Evolutionary conservation across 23 red algal genomes (phyloP).

Genomic region (Gracilaria caudata): DNA sequence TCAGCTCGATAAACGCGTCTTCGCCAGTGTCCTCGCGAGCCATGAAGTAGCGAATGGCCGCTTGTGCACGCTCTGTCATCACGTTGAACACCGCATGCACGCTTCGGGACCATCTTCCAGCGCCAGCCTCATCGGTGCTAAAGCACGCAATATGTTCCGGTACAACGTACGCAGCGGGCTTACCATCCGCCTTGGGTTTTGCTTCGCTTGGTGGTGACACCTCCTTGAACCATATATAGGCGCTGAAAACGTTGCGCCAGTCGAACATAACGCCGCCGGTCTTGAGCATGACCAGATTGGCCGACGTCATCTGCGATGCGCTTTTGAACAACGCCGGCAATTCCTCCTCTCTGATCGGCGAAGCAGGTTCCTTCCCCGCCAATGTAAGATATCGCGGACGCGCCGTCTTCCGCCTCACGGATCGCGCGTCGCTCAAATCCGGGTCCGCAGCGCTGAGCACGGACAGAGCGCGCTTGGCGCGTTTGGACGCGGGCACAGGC

Average conservation of each 20-base stretch:
- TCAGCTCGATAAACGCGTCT: conserved; percentile 45
- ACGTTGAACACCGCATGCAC: conserved; percentile 62
- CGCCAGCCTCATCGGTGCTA: conserved; percentile 26
- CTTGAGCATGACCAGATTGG: conserved; percentile 3
- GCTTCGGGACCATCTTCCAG: conserved; percentile 36
- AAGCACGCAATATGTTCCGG: conserved; percentile 50
- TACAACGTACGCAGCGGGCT: conserved; percentile 10
- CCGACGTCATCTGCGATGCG: background rate
- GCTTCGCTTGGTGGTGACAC: background rate
- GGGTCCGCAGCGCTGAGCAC: conserved; percentile 34
- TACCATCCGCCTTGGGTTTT: background rate
- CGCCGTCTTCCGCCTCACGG: background rate
- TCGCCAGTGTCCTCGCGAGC: conserved; percentile 48
- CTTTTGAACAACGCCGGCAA: conserved; percentile 1
- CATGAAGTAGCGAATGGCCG: conserved; percentile 60
- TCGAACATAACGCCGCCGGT: conserved; percentile 15
- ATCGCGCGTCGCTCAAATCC: background rate
- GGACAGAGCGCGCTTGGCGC: conserved; percentile 57
- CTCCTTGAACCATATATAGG: conserved; percentile 49
- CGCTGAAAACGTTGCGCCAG: conserved; percentile 40
- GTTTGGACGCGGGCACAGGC: conserved; percentile 28
- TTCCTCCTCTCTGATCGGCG: conserved; percentile 45
- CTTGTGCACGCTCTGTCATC: conserved; percentile 63
- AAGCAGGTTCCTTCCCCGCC: conserved; percentile 41
- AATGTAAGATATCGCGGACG: conserved; percentile 21